Evolutionary conservation across 495 filamentous ascomycete species (phyloP).

Genomic region (Talaromyces adpressus): DNA sequence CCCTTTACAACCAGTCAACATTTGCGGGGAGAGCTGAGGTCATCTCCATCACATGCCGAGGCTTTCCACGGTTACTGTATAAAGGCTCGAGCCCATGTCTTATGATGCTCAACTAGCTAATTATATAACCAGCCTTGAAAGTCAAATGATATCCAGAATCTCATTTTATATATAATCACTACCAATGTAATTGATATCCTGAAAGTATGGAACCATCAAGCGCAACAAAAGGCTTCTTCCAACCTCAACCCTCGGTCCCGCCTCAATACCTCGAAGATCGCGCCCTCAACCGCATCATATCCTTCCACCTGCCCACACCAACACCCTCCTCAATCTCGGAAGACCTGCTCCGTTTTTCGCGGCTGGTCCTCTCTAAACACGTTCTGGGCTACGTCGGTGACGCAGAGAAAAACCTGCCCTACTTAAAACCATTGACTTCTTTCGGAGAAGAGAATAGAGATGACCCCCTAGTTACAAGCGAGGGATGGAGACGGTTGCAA

Average conservation of each 20-base stretch:
- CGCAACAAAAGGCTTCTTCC: constrained; percentile 12
- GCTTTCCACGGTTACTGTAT: background rate
- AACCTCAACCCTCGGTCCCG: constrained; percentile 6
- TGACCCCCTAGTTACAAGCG: constrained; percentile 32
- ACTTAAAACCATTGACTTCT: constrained; percentile 31
- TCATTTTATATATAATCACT: background rate
- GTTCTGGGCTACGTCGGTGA: constrained; percentile 33
- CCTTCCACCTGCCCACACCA: constrained; percentile 6
- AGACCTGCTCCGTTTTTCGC: background rate
- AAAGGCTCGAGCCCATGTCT: background rate
- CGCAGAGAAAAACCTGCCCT: constrained; percentile 52
- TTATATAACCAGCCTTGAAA: background rate
- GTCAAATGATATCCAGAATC: background rate
- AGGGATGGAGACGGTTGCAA: constrained; percentile 37
- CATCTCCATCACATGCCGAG: constrained; percentile 8
- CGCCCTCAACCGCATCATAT: constrained; percentile 6
- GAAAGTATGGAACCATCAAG: constrained; percentile 9
- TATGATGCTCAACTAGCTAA: background rate
- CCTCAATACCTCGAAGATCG: constrained; percentile 6
- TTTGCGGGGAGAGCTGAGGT: background rate
- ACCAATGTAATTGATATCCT: background rate
- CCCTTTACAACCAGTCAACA: no score
- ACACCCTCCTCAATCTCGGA: constrained; percentile 2
- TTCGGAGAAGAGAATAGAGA: constrained; percentile 23
- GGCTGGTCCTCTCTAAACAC: constrained; percentile 2